Percentiles rank a stretch among this genome's conserved stretches.
phyloP scores from a whole-genome alignment of 2,329 filamentous ascomycete species.

The Alternaria viburni region DNA sequence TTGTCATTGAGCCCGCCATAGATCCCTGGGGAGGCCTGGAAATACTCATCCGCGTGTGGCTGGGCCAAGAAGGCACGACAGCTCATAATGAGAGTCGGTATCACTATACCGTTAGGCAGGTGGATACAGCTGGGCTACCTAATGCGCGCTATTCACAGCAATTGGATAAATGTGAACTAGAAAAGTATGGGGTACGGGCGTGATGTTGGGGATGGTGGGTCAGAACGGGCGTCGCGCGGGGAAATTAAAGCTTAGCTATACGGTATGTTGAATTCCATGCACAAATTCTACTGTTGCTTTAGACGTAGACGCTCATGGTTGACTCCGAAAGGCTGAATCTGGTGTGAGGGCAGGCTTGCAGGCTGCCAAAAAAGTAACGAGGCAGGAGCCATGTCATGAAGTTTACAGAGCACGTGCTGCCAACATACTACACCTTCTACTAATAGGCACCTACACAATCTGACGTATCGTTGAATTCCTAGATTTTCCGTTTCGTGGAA shows the following conservation, averaged over 20 bases:
- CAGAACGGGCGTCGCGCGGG: slow-evolving; percentile 7
- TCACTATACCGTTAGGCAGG: not conserved
- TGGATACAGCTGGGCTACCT: not conserved
- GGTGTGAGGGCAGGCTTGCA: not conserved
- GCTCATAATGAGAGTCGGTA: not conserved
- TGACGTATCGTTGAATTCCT: not conserved
- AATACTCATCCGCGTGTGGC: slow-evolving; percentile 1
- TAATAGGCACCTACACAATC: not conserved
- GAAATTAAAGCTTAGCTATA: slow-evolving; percentile 11
- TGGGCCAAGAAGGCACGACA: not conserved
- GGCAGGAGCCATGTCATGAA: not conserved
- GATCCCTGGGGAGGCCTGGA: not conserved
- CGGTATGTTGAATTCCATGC: not conserved
- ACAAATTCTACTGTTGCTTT: not conserved
- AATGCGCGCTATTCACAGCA: not conserved
- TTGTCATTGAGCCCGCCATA: too few species aligned
- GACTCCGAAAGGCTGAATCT: rapidly evolving
- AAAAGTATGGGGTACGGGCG: not conserved
- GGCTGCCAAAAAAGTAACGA: not conserved
- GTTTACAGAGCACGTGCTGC: not conserved
- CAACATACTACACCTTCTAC: not conserved
- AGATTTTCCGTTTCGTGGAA: not conserved
- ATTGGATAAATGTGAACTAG: not conserved
- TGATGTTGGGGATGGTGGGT: slow-evolving; percentile 3
- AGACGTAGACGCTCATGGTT: not conserved